Evolutionary conservation across 805 yeast genomes (phyloP).

Genomic region (Candida morakotiae): DNA sequence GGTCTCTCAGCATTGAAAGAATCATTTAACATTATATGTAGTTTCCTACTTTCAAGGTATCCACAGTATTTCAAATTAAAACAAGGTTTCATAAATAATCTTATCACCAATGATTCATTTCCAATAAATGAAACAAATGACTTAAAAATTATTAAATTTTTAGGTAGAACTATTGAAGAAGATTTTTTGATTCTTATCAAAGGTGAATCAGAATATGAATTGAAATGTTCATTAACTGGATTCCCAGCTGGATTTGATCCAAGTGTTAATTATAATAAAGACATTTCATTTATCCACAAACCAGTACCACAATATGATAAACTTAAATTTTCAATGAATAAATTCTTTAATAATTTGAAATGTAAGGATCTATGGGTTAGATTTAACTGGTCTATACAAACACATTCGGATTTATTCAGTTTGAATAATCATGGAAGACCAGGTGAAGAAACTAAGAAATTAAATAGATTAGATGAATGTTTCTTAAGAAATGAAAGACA

Average conservation of each 20-base stretch:
- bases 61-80: constrained; percentile 46
- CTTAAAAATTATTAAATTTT: constrained; percentile 15
- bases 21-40: constrained; percentile 40
- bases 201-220: constrained; percentile 46
- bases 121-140: constrained; percentile 25
- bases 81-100: constrained; percentile 28
- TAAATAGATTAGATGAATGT: constrained; percentile 22
- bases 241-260: constrained; percentile 79
- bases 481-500: constrained; percentile 36
- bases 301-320: constrained; percentile 71
- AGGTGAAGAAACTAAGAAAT: constrained; percentile 21
- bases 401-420: constrained; percentile 39
- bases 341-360: constrained; percentile 55
- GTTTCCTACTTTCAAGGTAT: constrained; percentile 43
- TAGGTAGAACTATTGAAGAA: constrained; percentile 50
- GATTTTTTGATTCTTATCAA: constrained; percentile 54
- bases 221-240: constrained; percentile 54
- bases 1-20: constrained; percentile 41
- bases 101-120: constrained; percentile 36
- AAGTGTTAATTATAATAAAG: constrained; percentile 43
- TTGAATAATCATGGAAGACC: constrained; percentile 27
- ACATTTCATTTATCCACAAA: constrained; percentile 57
- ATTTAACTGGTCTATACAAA: constrained; percentile 68
- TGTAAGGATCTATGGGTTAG: constrained; percentile 56
- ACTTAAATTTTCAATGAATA: constrained; percentile 60